Conservation (phyloP, 768 basidiomycete genomes). For the Russula abietina region DNA sequence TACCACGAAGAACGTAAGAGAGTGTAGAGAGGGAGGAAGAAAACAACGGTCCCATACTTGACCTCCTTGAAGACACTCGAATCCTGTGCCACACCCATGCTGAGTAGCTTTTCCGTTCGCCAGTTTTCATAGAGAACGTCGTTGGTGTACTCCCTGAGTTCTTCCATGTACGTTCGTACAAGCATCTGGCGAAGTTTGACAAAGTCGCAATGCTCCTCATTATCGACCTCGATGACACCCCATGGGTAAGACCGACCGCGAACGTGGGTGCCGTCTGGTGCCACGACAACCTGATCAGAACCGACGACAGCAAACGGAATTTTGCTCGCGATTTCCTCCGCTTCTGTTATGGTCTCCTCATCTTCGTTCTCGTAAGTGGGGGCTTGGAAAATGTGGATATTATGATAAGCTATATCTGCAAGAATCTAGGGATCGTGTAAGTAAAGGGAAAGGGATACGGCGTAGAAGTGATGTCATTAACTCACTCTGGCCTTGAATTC, state of each 20-base stretch:
- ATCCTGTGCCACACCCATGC: constrained; percentile 98
- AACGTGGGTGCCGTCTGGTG: constrained; percentile 85
- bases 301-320: constrained; percentile 99
- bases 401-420: constrained; percentile 88
- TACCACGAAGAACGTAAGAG: constrained; percentile 30
- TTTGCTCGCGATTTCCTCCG: constrained; percentile 96
- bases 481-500: constrained; percentile 89
- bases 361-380: constrained; percentile 98
- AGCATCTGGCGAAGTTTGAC: constrained; percentile 99
- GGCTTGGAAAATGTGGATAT: constrained; percentile 97
- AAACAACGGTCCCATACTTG: constrained; percentile 59
- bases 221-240: constrained; percentile 99
- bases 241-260: constrained; percentile 96
- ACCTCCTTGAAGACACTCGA: constrained; percentile 98
- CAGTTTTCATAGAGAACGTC: constrained; percentile 97
- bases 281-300: constrained; percentile 74
- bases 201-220: constrained; percentile 98
- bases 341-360: constrained; percentile 95
- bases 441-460: not conserved
- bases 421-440: constrained; percentile 54
- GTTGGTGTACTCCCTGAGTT: constrained; percentile 95
- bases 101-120: constrained; percentile 90
- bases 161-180: constrained; percentile 98
- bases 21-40: not conserved
- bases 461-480: constrained; percentile 12